Evolutionary conservation across 2,329 filamentous ascomycete genomes (phyloP).

Genomic region (Colletotrichum lentis): DNA sequence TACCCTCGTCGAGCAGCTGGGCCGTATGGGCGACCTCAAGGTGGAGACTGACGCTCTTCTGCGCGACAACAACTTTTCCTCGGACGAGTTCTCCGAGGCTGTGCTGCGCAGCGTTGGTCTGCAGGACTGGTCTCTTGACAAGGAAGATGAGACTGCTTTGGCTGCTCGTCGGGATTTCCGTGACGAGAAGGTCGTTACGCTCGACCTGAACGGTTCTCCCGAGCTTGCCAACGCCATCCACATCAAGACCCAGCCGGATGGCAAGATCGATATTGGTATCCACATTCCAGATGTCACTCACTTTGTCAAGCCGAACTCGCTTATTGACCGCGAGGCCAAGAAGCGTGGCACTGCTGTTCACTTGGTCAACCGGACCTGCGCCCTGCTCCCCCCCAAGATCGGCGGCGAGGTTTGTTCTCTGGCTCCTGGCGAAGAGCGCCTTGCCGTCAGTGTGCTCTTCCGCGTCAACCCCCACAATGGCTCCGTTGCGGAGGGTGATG

Average conservation of each 20-base stretch:
- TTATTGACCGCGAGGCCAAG: constrained; percentile 96
- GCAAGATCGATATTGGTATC: constrained; percentile 90
- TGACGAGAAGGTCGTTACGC: constrained; percentile 85
- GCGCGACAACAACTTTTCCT: constrained; percentile 97
- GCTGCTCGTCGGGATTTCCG: constrained; percentile 88
- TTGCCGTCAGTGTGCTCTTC: constrained; percentile 93
- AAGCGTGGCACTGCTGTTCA: constrained; percentile 97
- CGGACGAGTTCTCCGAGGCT: constrained; percentile 96
- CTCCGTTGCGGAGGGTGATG: constrained; percentile 80
- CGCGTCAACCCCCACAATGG: constrained; percentile 85
- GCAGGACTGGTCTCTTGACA: constrained; percentile 87
- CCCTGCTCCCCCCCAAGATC: constrained; percentile 88
- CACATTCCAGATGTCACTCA: constrained; percentile 95
- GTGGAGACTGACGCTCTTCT: constrained; percentile 97
- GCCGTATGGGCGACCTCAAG: constrained; percentile 95
- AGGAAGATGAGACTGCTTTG: constrained; percentile 79
- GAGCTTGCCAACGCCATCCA: constrained; percentile 94
- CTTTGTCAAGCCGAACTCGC: constrained; percentile 94
- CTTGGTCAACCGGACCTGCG: constrained; percentile 84
- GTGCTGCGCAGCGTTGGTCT: constrained; percentile 92
- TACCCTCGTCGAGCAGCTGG: constrained; percentile 95
- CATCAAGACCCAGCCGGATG: constrained; percentile 82
- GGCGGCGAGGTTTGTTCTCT: constrained; percentile 89
- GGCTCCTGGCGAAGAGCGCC: constrained; percentile 83
- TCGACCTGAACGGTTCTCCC: constrained; percentile 86